These are phyloP conservation scores for Mycena sanguinolenta DNA, from an alignment of 768 basidiomycete genomes.

Conservation along the genomic window DNA sequence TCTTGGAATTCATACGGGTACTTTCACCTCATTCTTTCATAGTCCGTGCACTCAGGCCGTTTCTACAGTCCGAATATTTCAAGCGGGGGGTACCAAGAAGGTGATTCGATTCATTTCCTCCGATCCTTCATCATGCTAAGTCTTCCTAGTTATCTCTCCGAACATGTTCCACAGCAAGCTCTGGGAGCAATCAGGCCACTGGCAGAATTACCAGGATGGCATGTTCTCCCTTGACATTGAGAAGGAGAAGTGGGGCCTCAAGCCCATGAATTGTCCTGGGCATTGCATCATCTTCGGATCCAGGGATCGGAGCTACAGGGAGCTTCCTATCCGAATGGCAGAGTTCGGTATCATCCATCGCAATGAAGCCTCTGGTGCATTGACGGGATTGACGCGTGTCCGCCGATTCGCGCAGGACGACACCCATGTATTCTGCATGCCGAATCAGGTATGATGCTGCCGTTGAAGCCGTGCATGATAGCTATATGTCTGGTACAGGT, in stretches of 20 bases:
- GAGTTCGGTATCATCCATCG: slow-evolving; percentile 98
- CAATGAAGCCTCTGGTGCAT: slow-evolving; percentile 95
- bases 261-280: slow-evolving; percentile 99
- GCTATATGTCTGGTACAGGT: slow-evolving; percentile 61
- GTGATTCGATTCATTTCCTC: slow-evolving; percentile 51
- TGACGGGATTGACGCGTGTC: slow-evolving; percentile 94
- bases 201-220: slow-evolving; percentile 97
- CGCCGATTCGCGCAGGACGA: slow-evolving; percentile 98
- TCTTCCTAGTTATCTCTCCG: slow-evolving; percentile 86
- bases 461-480: too few species aligned
- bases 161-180: slow-evolving; percentile 97
- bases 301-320: slow-evolving; percentile 92
- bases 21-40: slow-evolving; percentile 44
- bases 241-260: slow-evolving; percentile 95
- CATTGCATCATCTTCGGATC: slow-evolving; percentile 97
- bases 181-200: slow-evolving; percentile 98
- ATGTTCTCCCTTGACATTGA: slow-evolving; percentile 97
- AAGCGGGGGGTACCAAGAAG: slow-evolving; percentile 97
- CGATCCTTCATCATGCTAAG: background rate
- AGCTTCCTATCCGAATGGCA: slow-evolving; percentile 96
- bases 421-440: slow-evolving; percentile 98
- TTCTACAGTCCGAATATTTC: slow-evolving; percentile 84
- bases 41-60: slow-evolving; percentile 19
- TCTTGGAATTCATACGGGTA: slow-evolving; percentile 92
- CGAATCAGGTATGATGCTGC: slow-evolving; percentile 72